Conservation (phyloP, 805 yeast species). For the Ogataea polymorpha region DNA sequence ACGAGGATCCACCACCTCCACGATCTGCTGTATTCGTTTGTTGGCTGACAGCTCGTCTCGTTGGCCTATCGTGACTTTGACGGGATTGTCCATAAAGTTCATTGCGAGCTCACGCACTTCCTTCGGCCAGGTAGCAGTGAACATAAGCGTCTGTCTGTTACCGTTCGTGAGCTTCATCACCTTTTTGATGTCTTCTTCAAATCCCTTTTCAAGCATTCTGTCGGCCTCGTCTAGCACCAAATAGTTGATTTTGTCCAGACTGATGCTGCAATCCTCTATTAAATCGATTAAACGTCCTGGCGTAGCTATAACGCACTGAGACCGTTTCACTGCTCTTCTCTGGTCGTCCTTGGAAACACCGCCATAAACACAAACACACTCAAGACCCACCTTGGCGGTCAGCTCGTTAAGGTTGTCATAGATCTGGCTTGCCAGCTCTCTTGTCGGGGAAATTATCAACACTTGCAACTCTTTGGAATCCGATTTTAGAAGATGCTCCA, state of each 20-base stretch:
- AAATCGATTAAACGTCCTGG: conserved; percentile 97
- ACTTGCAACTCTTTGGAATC: conserved; percentile 59
- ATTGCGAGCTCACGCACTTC: conserved; percentile 92
- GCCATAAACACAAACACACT: conserved; percentile 88
- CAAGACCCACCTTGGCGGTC: conserved; percentile 57
- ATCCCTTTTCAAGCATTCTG: conserved; percentile 97
- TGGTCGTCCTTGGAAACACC: conserved; percentile 97
- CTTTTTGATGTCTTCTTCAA: conserved; percentile 90
- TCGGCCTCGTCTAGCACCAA: conserved; percentile 97
- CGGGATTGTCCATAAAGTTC: conserved; percentile 80
- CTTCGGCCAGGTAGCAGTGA: conserved; percentile 99
- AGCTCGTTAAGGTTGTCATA: conserved; percentile 74
- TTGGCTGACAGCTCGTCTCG: conserved; percentile 93
- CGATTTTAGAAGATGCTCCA: conserved; percentile 56
- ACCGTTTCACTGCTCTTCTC: conserved; percentile 58
- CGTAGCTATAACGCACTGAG: conserved; percentile 89
- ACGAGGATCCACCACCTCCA: conserved; percentile 83
- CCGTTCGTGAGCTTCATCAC: conserved; percentile 61
- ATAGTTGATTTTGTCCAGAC: conserved; percentile 64
- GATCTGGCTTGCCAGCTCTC: conserved; percentile 95
- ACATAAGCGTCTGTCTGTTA: conserved; percentile 90
- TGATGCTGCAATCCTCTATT: conserved; percentile 81
- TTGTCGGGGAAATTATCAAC: conserved; percentile 89
- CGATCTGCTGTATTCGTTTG: conserved; percentile 88
- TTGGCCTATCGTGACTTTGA: conserved; percentile 89